phyloP scores from a whole-genome alignment of 768 basidiomycete species.

The Hygrophorus pudorinus region DNA sequence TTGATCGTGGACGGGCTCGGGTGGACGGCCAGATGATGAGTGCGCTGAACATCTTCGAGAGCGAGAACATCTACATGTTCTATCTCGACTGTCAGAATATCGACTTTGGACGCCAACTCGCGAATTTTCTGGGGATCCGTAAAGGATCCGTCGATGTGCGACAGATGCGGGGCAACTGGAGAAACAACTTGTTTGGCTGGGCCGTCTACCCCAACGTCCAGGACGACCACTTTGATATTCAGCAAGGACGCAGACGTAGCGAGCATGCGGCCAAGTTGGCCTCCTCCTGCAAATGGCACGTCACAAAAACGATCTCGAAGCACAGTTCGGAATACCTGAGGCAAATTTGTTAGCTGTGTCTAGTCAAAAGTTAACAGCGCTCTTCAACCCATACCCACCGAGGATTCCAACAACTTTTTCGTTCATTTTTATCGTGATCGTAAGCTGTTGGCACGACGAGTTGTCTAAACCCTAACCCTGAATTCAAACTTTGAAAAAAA shows the following conservation, averaged over 20 bases:
- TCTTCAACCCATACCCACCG: conserved; percentile 33
- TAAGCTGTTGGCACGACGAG: conserved; percentile 2
- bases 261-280: conserved; percentile 96
- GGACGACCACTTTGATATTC: conserved; percentile 72
- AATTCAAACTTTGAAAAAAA: no score
- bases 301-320: conserved; percentile 5
- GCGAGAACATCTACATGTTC: conserved; percentile 85
- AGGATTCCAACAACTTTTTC: conserved; percentile 42
- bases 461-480: no score
- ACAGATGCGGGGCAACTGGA: conserved; percentile 34
- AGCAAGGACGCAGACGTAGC: conserved; percentile 82
- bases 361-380: background rate
- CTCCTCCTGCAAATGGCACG: conserved; percentile 60
- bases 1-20: conserved; percentile 77
- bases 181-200: conserved; percentile 88
- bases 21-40: conserved; percentile 40
- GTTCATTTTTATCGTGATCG: conserved; percentile 21
- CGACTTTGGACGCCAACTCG: conserved; percentile 69
- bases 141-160: conserved; percentile 87
- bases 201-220: conserved; percentile 69
- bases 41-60: conserved; percentile 48
- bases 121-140: conserved; percentile 68
- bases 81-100: conserved; percentile 91
- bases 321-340: background rate
- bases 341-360: background rate